phyloP scores from a whole-genome alignment of 2,329 filamentous ascomycete genomes.

The Aspergillus pseudoterreus region DNA sequence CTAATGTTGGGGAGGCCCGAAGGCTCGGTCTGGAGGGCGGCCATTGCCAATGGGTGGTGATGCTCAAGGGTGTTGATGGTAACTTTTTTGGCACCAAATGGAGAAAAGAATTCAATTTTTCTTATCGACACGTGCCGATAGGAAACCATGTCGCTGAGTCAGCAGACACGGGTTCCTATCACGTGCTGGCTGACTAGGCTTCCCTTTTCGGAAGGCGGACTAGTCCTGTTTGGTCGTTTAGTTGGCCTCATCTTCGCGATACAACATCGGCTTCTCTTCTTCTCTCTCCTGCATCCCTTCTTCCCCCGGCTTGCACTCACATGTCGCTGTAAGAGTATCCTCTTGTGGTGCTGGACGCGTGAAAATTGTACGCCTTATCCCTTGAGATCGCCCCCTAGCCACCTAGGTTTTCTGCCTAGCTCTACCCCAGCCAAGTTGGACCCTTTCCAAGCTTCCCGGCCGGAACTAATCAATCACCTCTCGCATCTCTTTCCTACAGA shows the following conservation, averaged over 20 bases:
- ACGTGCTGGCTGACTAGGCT: slow-evolving; percentile 10
- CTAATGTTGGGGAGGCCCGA: slow-evolving; percentile 24
- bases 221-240: background rate
- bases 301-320: background rate
- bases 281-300: background rate
- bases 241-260: background rate
- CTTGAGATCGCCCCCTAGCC: background rate
- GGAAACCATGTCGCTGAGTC: background rate
- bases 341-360: background rate
- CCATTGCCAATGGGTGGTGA: slow-evolving; percentile 21
- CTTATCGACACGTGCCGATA: slow-evolving; percentile 24
- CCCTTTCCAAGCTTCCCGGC: slow-evolving; percentile 4
- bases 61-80: background rate
- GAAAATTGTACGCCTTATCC: background rate
- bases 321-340: background rate
- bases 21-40: slow-evolving; percentile 15
- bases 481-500: slow-evolving; percentile 13
- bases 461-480: slow-evolving; percentile 10
- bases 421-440: background rate
- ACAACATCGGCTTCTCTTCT: background rate
- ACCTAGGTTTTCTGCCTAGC: too few species aligned
- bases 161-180: background rate
- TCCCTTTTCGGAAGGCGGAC: background rate
- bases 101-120: slow-evolving; percentile 15
- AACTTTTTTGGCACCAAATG: background rate